Conservation (phyloP, 768 basidiomycete species). For the Clitopilus hobsonii region DNA sequence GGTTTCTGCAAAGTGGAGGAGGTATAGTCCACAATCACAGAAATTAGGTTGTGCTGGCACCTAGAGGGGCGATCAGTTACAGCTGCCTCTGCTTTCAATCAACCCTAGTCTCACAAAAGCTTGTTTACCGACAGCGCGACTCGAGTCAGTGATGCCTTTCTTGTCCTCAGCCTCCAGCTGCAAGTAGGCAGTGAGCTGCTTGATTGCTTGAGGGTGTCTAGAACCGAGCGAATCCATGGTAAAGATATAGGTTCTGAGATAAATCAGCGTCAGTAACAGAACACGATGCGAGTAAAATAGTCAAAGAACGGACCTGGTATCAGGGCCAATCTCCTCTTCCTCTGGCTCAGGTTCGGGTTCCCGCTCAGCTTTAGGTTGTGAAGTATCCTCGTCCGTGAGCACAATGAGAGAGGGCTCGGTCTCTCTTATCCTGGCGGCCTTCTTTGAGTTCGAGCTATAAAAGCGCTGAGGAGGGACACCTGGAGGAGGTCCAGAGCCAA, state of each 20-base stretch:
- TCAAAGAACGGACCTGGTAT: neutral
- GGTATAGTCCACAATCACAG: constrained; percentile 90
- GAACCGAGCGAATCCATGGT: constrained; percentile 86
- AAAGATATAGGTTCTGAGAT: constrained; percentile 69
- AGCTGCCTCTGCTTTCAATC: too few species aligned
- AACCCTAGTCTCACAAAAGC: constrained; percentile 57
- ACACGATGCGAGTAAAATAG: constrained; percentile 1
- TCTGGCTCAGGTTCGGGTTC: constrained; percentile 3
- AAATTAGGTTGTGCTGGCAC: constrained; percentile 87
- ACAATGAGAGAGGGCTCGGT: neutral
- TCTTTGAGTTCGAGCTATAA: neutral
- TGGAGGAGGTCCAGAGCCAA: neutral
- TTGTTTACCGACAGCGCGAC: constrained; percentile 39
- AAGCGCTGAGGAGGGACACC: neutral
- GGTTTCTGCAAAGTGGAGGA: constrained; percentile 79
- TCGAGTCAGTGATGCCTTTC: constrained; percentile 31
- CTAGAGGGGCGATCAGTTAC: constrained; percentile 29
- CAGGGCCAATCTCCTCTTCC: neutral
- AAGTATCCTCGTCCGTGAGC: neutral
- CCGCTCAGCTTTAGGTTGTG: neutral
- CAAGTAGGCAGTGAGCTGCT: constrained; percentile 63
- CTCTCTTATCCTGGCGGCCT: neutral
- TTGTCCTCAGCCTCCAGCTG: constrained; percentile 76
- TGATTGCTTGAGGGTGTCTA: constrained; percentile 62
- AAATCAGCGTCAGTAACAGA: neutral